Base-by-base conservation (phyloP, 768 basidiomycete genomes). In the Hygrocybe punicea region DNA sequence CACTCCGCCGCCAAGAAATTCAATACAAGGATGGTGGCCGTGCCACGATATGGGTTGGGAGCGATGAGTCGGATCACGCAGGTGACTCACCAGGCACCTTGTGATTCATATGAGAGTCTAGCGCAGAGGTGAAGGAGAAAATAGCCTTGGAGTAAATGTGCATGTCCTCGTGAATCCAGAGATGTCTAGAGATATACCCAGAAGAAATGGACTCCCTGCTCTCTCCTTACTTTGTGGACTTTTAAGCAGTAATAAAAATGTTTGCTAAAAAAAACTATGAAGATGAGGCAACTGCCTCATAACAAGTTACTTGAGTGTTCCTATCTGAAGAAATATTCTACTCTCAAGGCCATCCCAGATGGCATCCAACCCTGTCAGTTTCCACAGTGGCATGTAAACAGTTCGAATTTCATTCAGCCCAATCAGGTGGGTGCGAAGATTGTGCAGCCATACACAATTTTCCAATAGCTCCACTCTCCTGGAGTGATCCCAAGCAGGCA, bases 371-470 rank as follows among this genome's bases (percentile, higher is more conserved):
- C 71, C 67, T 13, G 61, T 61, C 6, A 62, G 63, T 35, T 62
- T 44, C 79, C 79, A 81, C 3, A 68, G 59, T 6, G 65, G 67
- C 61, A 71, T 63, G 56, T 82, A 82, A 1, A 78, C 76, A 3
- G 52, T 72, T 6, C 61, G 42, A 21, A 80, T 79, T 60, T 81
- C 69, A 64, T 73, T 79, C 25, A 72, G 62, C 1, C 79, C 77
- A n/a, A 81, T 68, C 13, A 24, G 49, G 0, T 56, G 54, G 3
- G 72, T 62, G 0, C 67, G 64, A 2, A 80, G 24, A 61, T 82
- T 76, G 58, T 67, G 61, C 4, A 76, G 58, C 1, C 70, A 65
- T 3, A n/a, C n/a, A n/a, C n/a, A n/a, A n/a, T n/a, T n/a, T n/a
- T n/a, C n/a, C n/a, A n/a, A n/a, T n/a, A n/a, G 63, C 42, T 74